A percentile compares a stretch with the other conserved stretches of the same genome.
Evolutionary conservation across 768 basidiomycete species (phyloP).

Genomic region (Kockovaella imperatae): DNA sequence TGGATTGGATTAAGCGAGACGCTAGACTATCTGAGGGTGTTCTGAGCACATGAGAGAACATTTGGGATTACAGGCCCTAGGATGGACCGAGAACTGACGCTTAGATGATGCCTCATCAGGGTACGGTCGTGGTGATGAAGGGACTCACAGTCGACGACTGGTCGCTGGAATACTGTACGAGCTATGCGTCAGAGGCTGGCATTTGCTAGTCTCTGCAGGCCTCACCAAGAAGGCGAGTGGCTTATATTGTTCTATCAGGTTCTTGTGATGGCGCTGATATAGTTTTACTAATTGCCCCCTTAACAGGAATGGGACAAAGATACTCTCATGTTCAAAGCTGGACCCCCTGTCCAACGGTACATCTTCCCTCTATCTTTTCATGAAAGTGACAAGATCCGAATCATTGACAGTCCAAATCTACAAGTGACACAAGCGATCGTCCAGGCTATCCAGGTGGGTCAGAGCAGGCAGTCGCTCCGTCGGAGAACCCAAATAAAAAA

Average conservation of each 20-base stretch:
- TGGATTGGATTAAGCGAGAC: neutral
- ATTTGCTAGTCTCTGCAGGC: slow-evolving; percentile 25
- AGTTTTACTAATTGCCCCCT: too few relatives aligned
- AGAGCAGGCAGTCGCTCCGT: neutral
- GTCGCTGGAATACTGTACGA: slow-evolving; percentile 29
- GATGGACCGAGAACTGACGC: neutral
- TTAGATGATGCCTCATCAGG: slow-evolving; percentile 10
- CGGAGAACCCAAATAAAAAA: neutral
- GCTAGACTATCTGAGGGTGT: neutral
- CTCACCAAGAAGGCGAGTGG: slow-evolving; percentile 38
- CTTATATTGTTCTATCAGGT: too few relatives aligned
- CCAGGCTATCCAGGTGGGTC: slow-evolving; percentile 24
- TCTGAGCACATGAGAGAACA: neutral
- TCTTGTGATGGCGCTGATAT: too few relatives aligned
- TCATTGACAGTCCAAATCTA: slow-evolving; percentile 33
- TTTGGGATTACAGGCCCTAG: neutral
- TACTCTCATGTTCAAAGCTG: slow-evolving; percentile 32
- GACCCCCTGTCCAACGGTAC: slow-evolving; percentile 20
- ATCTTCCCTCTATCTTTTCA: slow-evolving; percentile 39
- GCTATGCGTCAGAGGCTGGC: slow-evolving; percentile 31
- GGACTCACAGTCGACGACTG: slow-evolving; percentile 28
- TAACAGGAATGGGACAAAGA: slow-evolving; percentile 38
- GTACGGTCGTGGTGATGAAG: slow-evolving; percentile 32
- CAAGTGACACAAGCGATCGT: slow-evolving; percentile 23
- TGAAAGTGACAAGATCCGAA: slow-evolving; percentile 38